phyloP scores from a whole-genome alignment of 176 grass and related monocot genomes.

The Musa acuminata region DNA sequence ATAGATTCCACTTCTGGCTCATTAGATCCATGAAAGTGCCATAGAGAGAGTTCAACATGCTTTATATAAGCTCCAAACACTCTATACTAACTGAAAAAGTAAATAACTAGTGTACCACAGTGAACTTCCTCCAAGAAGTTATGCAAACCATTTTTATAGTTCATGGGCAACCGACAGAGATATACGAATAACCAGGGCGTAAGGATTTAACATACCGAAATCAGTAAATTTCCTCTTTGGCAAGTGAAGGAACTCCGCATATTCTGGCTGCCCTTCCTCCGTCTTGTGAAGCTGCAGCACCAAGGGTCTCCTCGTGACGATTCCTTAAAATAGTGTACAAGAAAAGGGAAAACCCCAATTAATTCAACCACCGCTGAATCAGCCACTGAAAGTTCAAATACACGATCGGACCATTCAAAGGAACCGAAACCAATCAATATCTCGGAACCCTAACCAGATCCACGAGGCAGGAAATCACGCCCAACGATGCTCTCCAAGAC shows the following conservation, averaged over 20 bases:
- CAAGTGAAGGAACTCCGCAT: constrained; percentile 74
- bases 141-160: too few species aligned
- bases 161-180: too few species aligned
- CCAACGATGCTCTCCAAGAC: constrained; percentile 96
- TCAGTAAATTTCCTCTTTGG: constrained; percentile 60
- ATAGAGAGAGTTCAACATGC: too few species aligned
- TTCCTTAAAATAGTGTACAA: constrained; percentile 34
- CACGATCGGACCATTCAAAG: too few species aligned
- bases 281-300: constrained; percentile 87
- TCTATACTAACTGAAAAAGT: too few species aligned
- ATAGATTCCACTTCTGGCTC: too few species aligned
- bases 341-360: background rate
- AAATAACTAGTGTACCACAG: too few species aligned
- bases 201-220: constrained; percentile 42
- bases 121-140: too few species aligned
- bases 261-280: constrained; percentile 56
- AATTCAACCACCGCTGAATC: background rate
- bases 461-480: constrained; percentile 82
- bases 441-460: constrained; percentile 41
- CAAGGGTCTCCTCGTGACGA: constrained; percentile 87
- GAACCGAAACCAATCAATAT: background rate
- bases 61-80: too few species aligned
- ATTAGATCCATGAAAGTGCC: too few species aligned
- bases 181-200: too few species aligned
- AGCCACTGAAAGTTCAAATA: background rate